These are phyloP conservation scores for Fusarium sp. DNA, from an alignment of 2,329 filamentous ascomycete species.

Conservation along the genomic window DNA sequence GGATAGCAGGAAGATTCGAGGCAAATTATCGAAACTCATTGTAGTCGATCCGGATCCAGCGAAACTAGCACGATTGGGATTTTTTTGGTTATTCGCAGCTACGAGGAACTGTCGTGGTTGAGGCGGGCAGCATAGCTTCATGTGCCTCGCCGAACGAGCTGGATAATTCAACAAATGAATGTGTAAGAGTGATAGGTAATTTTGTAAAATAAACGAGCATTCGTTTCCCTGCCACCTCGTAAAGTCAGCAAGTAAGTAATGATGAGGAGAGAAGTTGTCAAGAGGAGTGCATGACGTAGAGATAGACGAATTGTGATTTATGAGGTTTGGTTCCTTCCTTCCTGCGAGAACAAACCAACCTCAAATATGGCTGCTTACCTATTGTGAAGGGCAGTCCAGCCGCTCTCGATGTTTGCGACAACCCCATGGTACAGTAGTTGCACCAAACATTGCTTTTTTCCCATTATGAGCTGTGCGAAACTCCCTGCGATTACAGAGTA, in stretches of 20 bases:
- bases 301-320: not conserved
- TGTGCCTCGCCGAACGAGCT: not conserved
- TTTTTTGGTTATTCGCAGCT: slow-evolving; percentile 4
- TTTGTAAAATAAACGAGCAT: not conserved
- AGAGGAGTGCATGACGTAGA: slow-evolving; percentile 10
- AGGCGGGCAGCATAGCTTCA: slow-evolving; percentile 3
- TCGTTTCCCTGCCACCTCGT: not conserved
- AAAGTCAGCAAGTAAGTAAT: not conserved
- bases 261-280: not conserved
- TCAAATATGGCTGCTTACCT: not conserved
- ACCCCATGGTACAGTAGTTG: not conserved
- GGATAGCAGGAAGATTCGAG: slow-evolving; percentile 78
- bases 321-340: not conserved
- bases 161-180: not conserved
- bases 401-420: not conserved
- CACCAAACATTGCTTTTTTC: not conserved
- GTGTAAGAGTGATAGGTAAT: too few species aligned
- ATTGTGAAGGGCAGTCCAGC: not conserved
- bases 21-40: slow-evolving; percentile 55
- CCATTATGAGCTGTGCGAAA: not conserved
- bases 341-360: not conserved
- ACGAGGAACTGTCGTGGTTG: slow-evolving; percentile 1
- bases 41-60: not conserved
- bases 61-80: not conserved
- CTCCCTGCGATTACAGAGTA: not conserved